Evolutionary conservation across 2,329 filamentous ascomycete genomes (phyloP).

Genomic region (Talaromyces sp.): DNA sequence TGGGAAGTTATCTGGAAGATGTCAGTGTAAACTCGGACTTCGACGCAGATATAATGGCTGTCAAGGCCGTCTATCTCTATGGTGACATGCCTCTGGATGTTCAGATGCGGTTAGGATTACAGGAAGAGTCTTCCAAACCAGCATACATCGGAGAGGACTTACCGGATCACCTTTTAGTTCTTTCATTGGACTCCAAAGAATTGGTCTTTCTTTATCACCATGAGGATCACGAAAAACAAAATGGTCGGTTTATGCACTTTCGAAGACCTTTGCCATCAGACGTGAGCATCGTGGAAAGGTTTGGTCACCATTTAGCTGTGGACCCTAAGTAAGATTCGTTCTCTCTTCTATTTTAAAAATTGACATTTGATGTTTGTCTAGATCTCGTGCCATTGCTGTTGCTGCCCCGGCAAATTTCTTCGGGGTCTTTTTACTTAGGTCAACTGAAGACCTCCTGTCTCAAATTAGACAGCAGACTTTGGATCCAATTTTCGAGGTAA

Average conservation of each 20-base stretch:
- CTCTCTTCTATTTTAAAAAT: neutral
- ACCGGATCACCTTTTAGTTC: constrained; percentile 74
- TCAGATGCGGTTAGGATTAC: constrained; percentile 21
- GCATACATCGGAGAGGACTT: constrained; percentile 27
- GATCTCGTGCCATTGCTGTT: constrained; percentile 57
- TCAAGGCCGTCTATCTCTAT: constrained; percentile 63
- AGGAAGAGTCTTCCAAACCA: constrained; percentile 6
- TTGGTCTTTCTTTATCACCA: constrained; percentile 69
- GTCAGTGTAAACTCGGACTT: constrained; percentile 77
- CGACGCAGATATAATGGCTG: constrained; percentile 69
- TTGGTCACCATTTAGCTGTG: constrained; percentile 64
- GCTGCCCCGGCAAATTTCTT: constrained; percentile 66
- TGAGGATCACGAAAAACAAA: constrained; percentile 21
- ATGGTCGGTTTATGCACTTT: constrained; percentile 56
- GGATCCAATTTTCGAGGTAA: constrained; percentile 55
- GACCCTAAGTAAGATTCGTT: constrained; percentile 60
- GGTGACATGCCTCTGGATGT: constrained; percentile 34
- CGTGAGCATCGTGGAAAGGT: constrained; percentile 46
- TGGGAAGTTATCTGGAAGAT: constrained; percentile 62
- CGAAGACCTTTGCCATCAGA: constrained; percentile 55
- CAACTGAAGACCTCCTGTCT: constrained; percentile 46
- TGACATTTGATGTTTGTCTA: constrained; percentile 16
- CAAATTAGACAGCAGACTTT: constrained; percentile 47
- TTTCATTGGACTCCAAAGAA: constrained; percentile 68
- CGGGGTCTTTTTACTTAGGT: constrained; percentile 63